phyloP scores from a whole-genome alignment of 2,329 filamentous ascomycete genomes.

The Calonectria hawksworthii region DNA sequence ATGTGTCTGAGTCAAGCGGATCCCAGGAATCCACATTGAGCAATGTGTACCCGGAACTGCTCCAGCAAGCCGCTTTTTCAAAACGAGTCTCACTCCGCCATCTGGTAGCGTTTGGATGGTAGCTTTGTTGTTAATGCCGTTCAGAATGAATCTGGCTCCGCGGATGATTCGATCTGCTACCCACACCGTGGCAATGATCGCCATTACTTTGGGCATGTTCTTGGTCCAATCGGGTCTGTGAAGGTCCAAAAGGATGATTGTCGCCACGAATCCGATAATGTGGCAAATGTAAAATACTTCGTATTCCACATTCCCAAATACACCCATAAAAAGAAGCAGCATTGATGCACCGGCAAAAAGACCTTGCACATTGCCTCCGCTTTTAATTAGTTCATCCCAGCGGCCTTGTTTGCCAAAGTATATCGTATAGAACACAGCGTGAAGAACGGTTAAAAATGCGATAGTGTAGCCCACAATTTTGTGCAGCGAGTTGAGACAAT shows the following conservation, averaged over 20 bases:
- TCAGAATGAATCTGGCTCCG: background rate
- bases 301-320: background rate
- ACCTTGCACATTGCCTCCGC: background rate
- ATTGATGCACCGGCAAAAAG: background rate
- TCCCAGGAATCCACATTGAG: background rate
- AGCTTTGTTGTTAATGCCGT: background rate
- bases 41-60: background rate
- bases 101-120: background rate
- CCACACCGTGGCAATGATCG: background rate
- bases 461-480: background rate
- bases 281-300: background rate
- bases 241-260: background rate
- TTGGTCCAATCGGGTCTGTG: slow-evolving; percentile 5
- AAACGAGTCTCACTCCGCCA: background rate
- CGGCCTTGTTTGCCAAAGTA: slow-evolving; percentile 9
- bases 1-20: background rate
- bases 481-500: background rate
- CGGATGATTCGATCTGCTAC: background rate
- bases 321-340: background rate
- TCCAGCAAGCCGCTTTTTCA: background rate
- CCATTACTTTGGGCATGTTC: background rate
- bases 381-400: background rate
- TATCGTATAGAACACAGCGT: background rate
- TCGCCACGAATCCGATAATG: background rate
- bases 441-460: background rate